Evolutionary conservation across 805 yeast species (phyloP).

Genomic region (Candida michaelii): DNA sequence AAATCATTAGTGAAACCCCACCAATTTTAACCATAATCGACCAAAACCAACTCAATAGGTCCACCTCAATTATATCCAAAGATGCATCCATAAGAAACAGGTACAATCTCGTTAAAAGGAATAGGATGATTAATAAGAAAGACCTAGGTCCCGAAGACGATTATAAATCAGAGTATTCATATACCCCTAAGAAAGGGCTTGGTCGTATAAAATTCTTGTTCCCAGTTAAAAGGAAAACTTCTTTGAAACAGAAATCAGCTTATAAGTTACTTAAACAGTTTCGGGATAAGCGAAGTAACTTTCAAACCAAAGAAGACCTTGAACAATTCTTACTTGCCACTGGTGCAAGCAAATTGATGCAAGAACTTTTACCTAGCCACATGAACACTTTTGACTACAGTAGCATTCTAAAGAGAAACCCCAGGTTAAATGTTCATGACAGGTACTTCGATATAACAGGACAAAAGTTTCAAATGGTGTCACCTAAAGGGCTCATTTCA

Average conservation of each 20-base stretch:
- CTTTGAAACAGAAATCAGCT: slow-evolving; percentile 23
- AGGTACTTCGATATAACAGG: slow-evolving; percentile 11
- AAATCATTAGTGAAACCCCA: slow-evolving; percentile 7
- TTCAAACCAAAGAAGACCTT: slow-evolving; percentile 21
- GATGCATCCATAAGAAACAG: slow-evolving; percentile 32
- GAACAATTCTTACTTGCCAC: slow-evolving; percentile 19
- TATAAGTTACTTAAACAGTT: slow-evolving; percentile 12
- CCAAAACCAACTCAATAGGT: slow-evolving; percentile 19
- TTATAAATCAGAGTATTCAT: neutral
- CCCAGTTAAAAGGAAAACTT: slow-evolving; percentile 36
- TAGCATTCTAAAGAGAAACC: slow-evolving; percentile 15
- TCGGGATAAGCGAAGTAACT: slow-evolving; percentile 19
- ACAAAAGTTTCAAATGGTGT: slow-evolving; percentile 9
- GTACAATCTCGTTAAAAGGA: slow-evolving; percentile 28
- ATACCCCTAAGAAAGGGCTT: neutral
- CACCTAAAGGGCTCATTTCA: slow-evolving; percentile 14
- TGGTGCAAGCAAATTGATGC: slow-evolving; percentile 23
- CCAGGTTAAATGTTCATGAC: slow-evolving; percentile 12
- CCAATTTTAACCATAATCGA: slow-evolving; percentile 30
- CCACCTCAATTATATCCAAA: slow-evolving; percentile 31
- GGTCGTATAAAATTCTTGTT: slow-evolving; percentile 22
- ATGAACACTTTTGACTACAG: slow-evolving; percentile 27
- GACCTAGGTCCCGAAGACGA: slow-evolving; percentile 4
- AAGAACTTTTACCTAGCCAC: slow-evolving; percentile 27
- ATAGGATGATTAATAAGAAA: slow-evolving; percentile 25